A percentile compares a stretch with the other conserved stretches of the same genome.
Conservation (phyloP, 192 early-diverging fungal genomes). For the Nowakowskiella sp. region DNA sequence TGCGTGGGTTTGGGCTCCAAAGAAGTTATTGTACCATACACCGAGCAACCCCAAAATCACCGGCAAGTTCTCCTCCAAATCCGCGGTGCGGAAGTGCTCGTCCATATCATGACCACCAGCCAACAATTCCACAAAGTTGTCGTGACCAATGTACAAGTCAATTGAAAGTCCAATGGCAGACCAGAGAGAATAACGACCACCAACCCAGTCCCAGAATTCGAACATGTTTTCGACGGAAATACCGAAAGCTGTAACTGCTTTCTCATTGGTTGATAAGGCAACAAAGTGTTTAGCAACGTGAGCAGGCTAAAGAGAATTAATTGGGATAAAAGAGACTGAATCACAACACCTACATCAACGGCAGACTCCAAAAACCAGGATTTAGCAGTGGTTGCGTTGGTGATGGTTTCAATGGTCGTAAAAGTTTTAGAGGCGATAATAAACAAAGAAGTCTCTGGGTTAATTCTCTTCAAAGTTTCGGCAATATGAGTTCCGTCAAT, state of each 20-base stretch:
- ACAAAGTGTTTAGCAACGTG: slow-evolving; percentile 99
- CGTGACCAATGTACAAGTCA: slow-evolving; percentile 86
- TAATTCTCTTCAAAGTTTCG: slow-evolving; percentile 76
- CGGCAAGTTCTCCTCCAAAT: slow-evolving; percentile 89
- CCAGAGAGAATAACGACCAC: slow-evolving; percentile 98
- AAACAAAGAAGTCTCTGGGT: slow-evolving; percentile 86
- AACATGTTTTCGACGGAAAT: slow-evolving; percentile 98
- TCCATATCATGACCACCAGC: slow-evolving; percentile 95
- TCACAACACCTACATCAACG: slow-evolving; percentile 56
- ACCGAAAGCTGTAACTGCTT: slow-evolving; percentile 82
- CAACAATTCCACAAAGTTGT: slow-evolving; percentile 88
- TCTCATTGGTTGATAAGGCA: slow-evolving; percentile 90
- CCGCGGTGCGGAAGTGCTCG: slow-evolving; percentile 83
- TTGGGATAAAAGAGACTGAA: not conserved
- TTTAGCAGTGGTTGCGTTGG: slow-evolving; percentile 90
- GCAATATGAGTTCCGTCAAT: slow-evolving; percentile 97
- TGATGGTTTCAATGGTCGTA: slow-evolving; percentile 98
- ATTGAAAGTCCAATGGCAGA: slow-evolving; percentile 98
- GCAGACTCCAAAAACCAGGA: slow-evolving; percentile 84
- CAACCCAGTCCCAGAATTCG: slow-evolving; percentile 99
- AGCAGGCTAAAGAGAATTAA: slow-evolving; percentile 16
- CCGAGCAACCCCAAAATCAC: slow-evolving; percentile 82
- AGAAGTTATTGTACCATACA: slow-evolving; percentile 99
- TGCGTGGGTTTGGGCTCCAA: slow-evolving; percentile 84
- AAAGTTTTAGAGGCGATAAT: slow-evolving; percentile 98